These are phyloP conservation scores for Akanthomyces muscarius DNA, from an alignment of 2,329 filamentous ascomycete genomes.

Conservation along the genomic window DNA sequence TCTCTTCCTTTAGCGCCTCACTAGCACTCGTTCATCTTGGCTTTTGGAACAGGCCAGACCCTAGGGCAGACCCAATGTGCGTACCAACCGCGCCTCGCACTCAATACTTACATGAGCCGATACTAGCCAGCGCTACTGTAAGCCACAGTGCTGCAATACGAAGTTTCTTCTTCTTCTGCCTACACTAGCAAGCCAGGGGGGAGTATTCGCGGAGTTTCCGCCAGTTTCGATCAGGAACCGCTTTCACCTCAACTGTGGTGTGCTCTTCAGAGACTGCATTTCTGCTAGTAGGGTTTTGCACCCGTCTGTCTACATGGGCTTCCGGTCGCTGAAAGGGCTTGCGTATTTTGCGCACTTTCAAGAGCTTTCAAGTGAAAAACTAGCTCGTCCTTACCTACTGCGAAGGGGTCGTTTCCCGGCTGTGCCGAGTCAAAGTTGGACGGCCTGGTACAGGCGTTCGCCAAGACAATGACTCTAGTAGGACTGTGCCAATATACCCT, in stretches of 20 bases:
- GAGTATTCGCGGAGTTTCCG: neutral
- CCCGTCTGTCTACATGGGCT: no score
- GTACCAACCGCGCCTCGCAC: neutral
- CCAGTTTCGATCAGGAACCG: neutral
- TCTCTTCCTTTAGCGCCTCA: neutral
- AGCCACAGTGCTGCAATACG: neutral
- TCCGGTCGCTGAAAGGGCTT: no score
- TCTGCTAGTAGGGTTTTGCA: no score
- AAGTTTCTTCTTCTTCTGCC: neutral
- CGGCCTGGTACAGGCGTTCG: no score
- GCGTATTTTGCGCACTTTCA: no score
- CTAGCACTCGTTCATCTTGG: neutral
- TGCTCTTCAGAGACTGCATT: neutral
- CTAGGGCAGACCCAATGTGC: neutral
- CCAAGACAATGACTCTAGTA: no score
- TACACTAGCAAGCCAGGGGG: neutral
- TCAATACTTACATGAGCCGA: neutral
- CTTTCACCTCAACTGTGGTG: neutral
- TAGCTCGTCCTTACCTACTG: no score
- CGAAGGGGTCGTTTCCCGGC: no score
- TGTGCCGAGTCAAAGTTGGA: no score
- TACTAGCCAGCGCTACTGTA: constrained; percentile 7
- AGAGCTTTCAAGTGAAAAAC: no score
- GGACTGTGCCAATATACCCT: no score
- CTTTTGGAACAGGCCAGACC: neutral